These are phyloP conservation scores for Boletus vermiculosoides DNA, from an alignment of 768 basidiomycete species.

Conservation along the genomic window DNA sequence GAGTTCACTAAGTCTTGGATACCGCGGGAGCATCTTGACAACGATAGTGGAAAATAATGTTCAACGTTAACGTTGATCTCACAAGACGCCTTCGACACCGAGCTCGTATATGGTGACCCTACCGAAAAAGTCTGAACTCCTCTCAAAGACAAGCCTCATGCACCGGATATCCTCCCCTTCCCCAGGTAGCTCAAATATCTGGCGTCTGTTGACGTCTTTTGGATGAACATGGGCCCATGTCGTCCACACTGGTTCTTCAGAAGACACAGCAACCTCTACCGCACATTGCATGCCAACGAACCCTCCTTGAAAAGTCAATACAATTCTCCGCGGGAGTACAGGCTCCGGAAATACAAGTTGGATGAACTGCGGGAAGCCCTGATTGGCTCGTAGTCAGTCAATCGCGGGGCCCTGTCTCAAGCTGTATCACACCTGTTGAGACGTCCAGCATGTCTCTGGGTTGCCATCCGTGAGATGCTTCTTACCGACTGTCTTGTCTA, in stretches of 20 bases:
- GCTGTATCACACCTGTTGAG: constrained; percentile 56
- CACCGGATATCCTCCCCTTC: constrained; percentile 34
- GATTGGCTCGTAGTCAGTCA: constrained; percentile 8
- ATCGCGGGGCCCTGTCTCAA: neutral
- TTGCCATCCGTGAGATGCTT: constrained; percentile 66
- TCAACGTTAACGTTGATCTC: neutral
- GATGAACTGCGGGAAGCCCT: constrained; percentile 79
- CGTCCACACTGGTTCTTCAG: constrained; percentile 45
- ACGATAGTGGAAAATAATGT: neutral
- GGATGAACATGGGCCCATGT: constrained; percentile 61
- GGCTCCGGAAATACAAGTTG: constrained; percentile 55
- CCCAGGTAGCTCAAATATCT: constrained; percentile 55
- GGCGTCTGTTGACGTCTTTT: constrained; percentile 74
- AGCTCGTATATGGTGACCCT: constrained; percentile 75
- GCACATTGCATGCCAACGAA: constrained; percentile 73
- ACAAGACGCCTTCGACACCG: constrained; percentile 28
- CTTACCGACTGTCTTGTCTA: constrained; percentile 73
- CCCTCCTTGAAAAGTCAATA: constrained; percentile 80
- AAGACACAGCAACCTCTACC: constrained; percentile 40
- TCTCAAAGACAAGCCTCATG: constrained; percentile 70
- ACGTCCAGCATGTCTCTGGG: constrained; percentile 84
- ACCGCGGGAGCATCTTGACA: neutral
- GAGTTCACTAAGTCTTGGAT: neutral
- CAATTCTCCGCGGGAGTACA: constrained; percentile 56
- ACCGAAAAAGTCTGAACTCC: constrained; percentile 85